Evolutionary conservation across 2,329 filamentous ascomycete species (phyloP).

Genomic region (Fusarium austroafricanum): DNA sequence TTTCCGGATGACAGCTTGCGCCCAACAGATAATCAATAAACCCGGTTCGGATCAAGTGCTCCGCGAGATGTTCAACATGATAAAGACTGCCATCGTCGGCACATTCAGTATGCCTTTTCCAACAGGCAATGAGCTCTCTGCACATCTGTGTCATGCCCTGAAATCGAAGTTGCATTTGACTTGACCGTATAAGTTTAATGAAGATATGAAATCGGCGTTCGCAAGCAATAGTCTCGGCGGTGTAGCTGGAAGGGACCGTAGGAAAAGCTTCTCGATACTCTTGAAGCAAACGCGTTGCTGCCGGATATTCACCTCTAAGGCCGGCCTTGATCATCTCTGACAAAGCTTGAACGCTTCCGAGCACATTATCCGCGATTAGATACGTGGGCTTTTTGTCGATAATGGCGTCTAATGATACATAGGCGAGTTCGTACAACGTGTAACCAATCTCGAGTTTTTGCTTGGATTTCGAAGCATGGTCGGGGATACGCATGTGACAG

Average conservation of each 20-base stretch:
- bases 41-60: constrained; percentile 75
- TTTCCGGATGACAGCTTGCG: constrained; percentile 90
- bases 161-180: constrained; percentile 91
- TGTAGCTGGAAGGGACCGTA: constrained; percentile 52
- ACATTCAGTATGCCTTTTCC: constrained; percentile 66
- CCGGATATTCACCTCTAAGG: constrained; percentile 53
- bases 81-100: constrained; percentile 54
- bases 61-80: constrained; percentile 74
- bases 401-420: constrained; percentile 56
- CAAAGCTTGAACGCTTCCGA: constrained; percentile 54
- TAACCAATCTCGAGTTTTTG: constrained; percentile 56
- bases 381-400: constrained; percentile 68
- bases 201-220: constrained; percentile 78
- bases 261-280: constrained; percentile 49
- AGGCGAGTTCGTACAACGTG: constrained; percentile 57
- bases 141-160: constrained; percentile 82
- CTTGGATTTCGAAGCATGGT: constrained; percentile 42
- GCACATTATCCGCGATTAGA: constrained; percentile 60
- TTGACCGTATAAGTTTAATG: constrained; percentile 80
- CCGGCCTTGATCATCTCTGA: constrained; percentile 58
- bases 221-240: constrained; percentile 64
- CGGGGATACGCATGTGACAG: constrained; percentile 37
- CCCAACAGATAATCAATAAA: constrained; percentile 90
- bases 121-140: constrained; percentile 74
- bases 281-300: constrained; percentile 49